Evolutionary conservation across 768 basidiomycete genomes (phyloP).

Genomic region (Lyophyllum decastes): DNA sequence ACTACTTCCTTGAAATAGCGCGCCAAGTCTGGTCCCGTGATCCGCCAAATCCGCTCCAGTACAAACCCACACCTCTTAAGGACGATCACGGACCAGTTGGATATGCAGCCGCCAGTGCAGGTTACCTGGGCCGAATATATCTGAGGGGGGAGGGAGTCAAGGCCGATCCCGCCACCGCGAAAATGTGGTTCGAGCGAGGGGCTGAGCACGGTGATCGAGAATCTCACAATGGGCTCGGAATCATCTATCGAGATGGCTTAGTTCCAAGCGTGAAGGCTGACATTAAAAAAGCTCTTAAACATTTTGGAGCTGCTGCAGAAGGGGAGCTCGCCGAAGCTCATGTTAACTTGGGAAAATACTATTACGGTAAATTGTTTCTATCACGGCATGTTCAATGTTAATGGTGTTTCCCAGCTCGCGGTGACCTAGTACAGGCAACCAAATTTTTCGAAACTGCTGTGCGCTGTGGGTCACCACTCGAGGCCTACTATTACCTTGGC

Average conservation of each 20-base stretch:
- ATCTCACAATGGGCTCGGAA: slow-evolving; percentile 86
- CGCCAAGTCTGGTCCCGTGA: slow-evolving; percentile 89
- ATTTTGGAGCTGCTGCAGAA: slow-evolving; percentile 80
- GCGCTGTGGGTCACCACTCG: slow-evolving; percentile 87
- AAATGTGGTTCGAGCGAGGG: slow-evolving; percentile 94
- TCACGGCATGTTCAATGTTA: slow-evolving; percentile 7
- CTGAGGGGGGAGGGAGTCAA: slow-evolving; percentile 91
- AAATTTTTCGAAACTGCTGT: slow-evolving; percentile 84
- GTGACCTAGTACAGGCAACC: slow-evolving; percentile 66
- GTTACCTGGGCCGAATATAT: slow-evolving; percentile 92
- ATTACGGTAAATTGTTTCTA: slow-evolving; percentile 50
- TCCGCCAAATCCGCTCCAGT: slow-evolving; percentile 53
- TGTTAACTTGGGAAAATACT: slow-evolving; percentile 84
- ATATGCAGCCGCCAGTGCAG: slow-evolving; percentile 80
- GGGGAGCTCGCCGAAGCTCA: slow-evolving; percentile 93
- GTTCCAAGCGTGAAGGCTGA: slow-evolving; percentile 67
- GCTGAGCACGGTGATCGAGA: slow-evolving; percentile 81
- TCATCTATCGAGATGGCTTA: slow-evolving; percentile 90
- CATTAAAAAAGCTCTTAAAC: slow-evolving; percentile 55
- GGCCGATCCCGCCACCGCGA: slow-evolving; percentile 71
- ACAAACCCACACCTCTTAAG: slow-evolving; percentile 42
- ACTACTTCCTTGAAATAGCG: slow-evolving; percentile 86
- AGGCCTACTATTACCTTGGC: slow-evolving; percentile 93
- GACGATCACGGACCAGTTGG: slow-evolving; percentile 53
- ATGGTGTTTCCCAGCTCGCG: slow-evolving; percentile 51